A percentile compares a stretch with the other conserved stretches of the same genome.
Evolutionary conservation across 768 basidiomycete genomes (phyloP).

Genomic region (Tylopilus sp.): DNA sequence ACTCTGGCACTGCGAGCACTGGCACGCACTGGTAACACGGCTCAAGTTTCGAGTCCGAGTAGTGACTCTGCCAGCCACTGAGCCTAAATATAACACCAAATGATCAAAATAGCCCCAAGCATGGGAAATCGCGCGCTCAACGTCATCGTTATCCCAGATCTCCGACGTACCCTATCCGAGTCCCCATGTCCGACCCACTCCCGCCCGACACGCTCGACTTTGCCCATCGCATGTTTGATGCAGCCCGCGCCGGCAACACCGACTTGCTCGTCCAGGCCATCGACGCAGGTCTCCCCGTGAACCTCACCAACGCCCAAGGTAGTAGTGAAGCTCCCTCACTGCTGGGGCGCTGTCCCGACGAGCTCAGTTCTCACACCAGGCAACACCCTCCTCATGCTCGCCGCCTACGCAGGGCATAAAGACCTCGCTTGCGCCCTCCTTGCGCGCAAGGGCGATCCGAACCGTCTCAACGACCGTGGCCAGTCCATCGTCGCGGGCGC

Average conservation of each 20-base stretch:
- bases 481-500: constrained; percentile 77
- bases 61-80: too few species aligned
- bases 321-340: too few species aligned
- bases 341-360: background rate
- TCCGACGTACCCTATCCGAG: too few species aligned
- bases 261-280: constrained; percentile 55
- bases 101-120: too few species aligned
- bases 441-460: constrained; percentile 57
- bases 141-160: too few species aligned
- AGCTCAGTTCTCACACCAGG: constrained; percentile 36
- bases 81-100: too few species aligned
- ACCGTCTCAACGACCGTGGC: constrained; percentile 64
- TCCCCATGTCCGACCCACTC: too few species aligned
- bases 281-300: constrained; percentile 64
- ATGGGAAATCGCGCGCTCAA: too few species aligned
- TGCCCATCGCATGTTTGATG: constrained; percentile 73
- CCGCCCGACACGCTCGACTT: constrained; percentile 41
- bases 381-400: constrained; percentile 78
- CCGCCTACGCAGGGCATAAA: constrained; percentile 66
- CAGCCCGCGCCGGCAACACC: constrained; percentile 58
- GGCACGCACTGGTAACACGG: too few species aligned
- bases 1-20: too few species aligned
- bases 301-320: constrained; percentile 75
- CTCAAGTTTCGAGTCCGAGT: too few species aligned
- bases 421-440: constrained; percentile 53